Evolutionary conservation across 2,329 filamentous ascomycete species (phyloP).

Genomic region (Pestalotiopsis sp.): DNA sequence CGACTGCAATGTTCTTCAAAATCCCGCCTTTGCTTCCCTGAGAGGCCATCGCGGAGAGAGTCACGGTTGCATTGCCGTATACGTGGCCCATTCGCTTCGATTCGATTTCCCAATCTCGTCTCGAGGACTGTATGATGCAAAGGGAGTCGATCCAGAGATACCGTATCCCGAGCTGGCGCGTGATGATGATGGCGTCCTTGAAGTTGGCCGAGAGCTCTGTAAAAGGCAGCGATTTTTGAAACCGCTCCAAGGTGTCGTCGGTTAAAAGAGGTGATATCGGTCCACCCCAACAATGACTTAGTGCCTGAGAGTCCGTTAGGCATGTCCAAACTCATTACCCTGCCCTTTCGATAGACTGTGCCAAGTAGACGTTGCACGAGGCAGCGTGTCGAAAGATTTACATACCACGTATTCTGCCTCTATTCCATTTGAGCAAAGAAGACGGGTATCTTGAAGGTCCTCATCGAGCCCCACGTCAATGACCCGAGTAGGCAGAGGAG

Average conservation of each 20-base stretch:
- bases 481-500: not conserved
- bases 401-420: not conserved
- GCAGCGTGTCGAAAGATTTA: not conserved
- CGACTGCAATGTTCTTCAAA: not conserved
- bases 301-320: not conserved
- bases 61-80: conserved; percentile 15
- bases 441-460: not conserved
- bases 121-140: conserved; percentile 19
- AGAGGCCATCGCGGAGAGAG: not conserved
- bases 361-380: not conserved
- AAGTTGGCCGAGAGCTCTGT: not conserved
- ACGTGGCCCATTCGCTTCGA: conserved; percentile 18
- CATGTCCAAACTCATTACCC: not conserved
- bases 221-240: not conserved
- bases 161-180: not conserved
- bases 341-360: not conserved
- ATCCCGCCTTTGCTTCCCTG: not conserved
- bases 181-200: not conserved
- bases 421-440: not conserved
- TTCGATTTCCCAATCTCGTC: conserved; percentile 18
- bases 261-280: not conserved
- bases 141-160: conserved; percentile 22
- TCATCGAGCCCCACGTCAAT: not conserved
- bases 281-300: not conserved
- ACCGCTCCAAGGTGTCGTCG: not conserved